Base-by-base conservation (phyloP, 192 early-diverging fungal genomes). In the Lobosporangium transversale region DNA sequence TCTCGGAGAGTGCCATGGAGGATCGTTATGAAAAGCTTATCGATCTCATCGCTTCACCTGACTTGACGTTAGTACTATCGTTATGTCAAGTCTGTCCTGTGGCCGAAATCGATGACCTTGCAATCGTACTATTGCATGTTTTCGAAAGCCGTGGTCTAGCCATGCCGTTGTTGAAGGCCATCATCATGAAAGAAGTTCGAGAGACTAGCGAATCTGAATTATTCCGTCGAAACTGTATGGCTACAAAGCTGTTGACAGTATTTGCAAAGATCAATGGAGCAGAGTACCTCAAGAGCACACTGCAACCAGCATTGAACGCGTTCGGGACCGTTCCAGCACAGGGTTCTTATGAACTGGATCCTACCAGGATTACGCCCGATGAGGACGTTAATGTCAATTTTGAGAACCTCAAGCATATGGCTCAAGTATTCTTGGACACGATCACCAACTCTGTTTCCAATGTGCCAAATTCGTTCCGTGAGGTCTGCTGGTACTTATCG, bases 201-300 rank as follows among this genome's bases (percentile, higher is more conserved):
- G 91, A 88, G 54, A 98, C 96, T 1, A 88, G 80, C 48, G 90
- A 94, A 23, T 84, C 94, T 2, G 92, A 95, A 69, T 75, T 99
- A 29, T 97, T 99, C 86, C 86, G 97, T 21, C 85, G 94, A 67
- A 98, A 96, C 79, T 93, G 92, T 53, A 89, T 99, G 79, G 92
- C 95, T 4, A 97, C 96, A 0, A 84, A 94, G 18, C 79, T 99
- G 17, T 80, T 98, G 56, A 91, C 91, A 6, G 87, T 89, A 23
- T 97, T 90, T 68, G 93, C 94, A 40, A 94, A 94, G 71, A 80
- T 83, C 26, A 82, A 95, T 32, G 94, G 95, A 21, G 76, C 84
- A 3, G 92, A 91, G 23, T 99, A 95, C 50, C 83, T 99, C 20
- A 85, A 90, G 58, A 75, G 83, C 12, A 94, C 94, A 4, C 63